These are phyloP conservation scores for Osmanthus fragrans DNA, from an alignment of 257 asterid species.

Conservation along the genomic window DNA sequence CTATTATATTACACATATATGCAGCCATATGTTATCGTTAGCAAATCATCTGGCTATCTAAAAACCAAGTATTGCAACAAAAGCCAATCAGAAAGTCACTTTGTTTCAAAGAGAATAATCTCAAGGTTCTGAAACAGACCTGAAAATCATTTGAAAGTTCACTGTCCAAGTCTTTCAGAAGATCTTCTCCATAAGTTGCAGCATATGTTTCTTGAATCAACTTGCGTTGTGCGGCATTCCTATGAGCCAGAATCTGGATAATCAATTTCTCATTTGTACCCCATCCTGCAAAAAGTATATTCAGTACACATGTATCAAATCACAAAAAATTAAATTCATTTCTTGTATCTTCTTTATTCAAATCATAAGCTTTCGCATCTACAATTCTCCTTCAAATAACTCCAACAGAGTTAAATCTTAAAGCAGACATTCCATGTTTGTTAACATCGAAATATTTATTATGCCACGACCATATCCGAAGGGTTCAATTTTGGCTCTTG, in stretches of 20 bases:
- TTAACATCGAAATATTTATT: neutral
- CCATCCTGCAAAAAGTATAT: slow-evolving; percentile 53
- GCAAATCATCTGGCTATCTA: neutral
- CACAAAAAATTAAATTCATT: neutral
- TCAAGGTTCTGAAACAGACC: slow-evolving; percentile 41
- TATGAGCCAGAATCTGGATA: slow-evolving; percentile 73
- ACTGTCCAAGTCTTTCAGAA: slow-evolving; percentile 72
- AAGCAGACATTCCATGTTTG: neutral
- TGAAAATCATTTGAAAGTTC: slow-evolving; percentile 80
- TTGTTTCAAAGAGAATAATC: neutral
- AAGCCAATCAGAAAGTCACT: neutral
- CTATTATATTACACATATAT: slow-evolving; percentile 31
- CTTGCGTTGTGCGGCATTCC: slow-evolving; percentile 74
- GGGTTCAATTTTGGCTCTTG: neutral
- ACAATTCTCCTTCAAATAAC: neutral
- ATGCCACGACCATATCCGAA: neutral
- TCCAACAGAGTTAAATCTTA: neutral
- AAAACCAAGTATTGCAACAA: neutral
- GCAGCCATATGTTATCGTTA: neutral
- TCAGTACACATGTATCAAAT: neutral
- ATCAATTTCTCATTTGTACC: slow-evolving; percentile 74
- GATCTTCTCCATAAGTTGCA: slow-evolving; percentile 75
- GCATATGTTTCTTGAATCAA: slow-evolving; percentile 68
- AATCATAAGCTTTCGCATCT: neutral
- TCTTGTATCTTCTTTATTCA: neutral